Conservation (phyloP, 1,284 basidiomycete species). For the Inonotus obliquus region DNA sequence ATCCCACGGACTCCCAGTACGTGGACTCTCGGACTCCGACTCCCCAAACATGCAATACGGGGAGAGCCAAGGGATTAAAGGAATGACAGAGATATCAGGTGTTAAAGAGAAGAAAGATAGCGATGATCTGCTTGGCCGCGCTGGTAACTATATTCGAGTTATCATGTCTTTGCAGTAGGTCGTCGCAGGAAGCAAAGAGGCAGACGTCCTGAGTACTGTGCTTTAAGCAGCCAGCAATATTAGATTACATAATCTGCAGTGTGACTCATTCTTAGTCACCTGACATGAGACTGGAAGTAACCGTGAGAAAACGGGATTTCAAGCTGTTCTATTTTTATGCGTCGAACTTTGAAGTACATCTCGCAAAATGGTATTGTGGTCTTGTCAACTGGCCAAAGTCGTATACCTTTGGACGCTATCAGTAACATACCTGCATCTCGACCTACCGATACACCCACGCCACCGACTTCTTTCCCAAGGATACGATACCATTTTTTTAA, state of each 20-base stretch:
- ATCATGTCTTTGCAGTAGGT: constrained; percentile 41
- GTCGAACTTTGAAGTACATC: too few species aligned
- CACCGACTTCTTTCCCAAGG: too few species aligned
- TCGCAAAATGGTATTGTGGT: too few species aligned
- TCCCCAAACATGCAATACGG: constrained; percentile 66
- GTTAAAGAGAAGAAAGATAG: constrained; percentile 16
- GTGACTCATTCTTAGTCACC: background rate
- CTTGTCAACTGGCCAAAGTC: too few species aligned
- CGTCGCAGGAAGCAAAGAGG: constrained; percentile 8
- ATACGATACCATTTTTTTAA: too few species aligned
- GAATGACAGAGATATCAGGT: constrained; percentile 6
- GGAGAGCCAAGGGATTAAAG: background rate
- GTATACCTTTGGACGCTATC: too few species aligned
- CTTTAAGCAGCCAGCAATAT: background rate
- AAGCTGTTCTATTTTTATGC: too few species aligned
- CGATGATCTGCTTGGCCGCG: constrained; percentile 17
- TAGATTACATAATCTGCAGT: background rate
- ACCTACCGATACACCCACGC: too few species aligned
- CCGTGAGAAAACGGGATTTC: too few species aligned
- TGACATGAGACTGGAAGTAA: background rate
- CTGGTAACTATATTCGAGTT: constrained; percentile 50
- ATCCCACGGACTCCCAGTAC: constrained; percentile 78
- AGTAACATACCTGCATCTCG: too few species aligned
- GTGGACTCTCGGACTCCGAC: constrained; percentile 69
- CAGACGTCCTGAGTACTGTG: background rate